These are phyloP conservation scores for Saururus chinensis DNA, from an alignment of 164 flowering plant species.

Conservation along the genomic window DNA sequence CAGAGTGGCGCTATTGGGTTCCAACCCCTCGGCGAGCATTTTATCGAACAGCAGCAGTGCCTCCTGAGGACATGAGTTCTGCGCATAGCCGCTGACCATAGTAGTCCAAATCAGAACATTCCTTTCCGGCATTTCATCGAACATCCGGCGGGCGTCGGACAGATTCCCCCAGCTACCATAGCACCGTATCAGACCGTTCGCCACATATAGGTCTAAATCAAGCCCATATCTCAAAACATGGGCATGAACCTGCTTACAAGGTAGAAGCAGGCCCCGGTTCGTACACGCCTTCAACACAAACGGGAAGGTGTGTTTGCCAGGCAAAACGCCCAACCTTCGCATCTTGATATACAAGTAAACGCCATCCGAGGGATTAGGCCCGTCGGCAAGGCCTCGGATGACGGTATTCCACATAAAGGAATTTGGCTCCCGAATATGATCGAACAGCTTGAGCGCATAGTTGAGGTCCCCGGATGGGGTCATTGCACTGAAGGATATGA, in stretches of 20 bases:
- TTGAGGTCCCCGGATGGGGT: constrained; percentile 32
- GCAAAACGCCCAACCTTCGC: constrained; percentile 30
- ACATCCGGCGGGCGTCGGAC: constrained; percentile 29
- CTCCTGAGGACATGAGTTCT: constrained; percentile 29
- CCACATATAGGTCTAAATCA: constrained; percentile 41
- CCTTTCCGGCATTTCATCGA: constrained; percentile 37
- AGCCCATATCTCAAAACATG: constrained; percentile 46
- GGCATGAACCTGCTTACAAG: constrained; percentile 34
- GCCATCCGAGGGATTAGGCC: constrained; percentile 28
- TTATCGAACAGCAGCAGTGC: constrained; percentile 42
- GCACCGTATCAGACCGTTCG: constrained; percentile 41
- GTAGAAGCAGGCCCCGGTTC: constrained; percentile 11
- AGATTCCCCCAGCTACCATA: constrained; percentile 27
- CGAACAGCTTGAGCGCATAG: constrained; percentile 39
- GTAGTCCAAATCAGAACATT: constrained; percentile 54
- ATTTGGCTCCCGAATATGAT: constrained; percentile 30
- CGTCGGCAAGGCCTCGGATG: constrained; percentile 42
- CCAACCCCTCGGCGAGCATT: constrained; percentile 38
- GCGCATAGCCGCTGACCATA: constrained; percentile 53
- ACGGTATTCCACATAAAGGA: constrained; percentile 62
- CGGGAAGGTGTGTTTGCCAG: constrained; percentile 57
- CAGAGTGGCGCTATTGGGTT: constrained; percentile 39
- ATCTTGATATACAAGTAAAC: constrained; percentile 29
- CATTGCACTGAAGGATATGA: constrained; percentile 49
- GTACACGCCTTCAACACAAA: constrained; percentile 59